Percentiles rank a stretch among this genome's conserved stretches.
Evolutionary conservation across 1,284 basidiomycete species (phyloP).

Genomic region (Malassezia furfur): DNA sequence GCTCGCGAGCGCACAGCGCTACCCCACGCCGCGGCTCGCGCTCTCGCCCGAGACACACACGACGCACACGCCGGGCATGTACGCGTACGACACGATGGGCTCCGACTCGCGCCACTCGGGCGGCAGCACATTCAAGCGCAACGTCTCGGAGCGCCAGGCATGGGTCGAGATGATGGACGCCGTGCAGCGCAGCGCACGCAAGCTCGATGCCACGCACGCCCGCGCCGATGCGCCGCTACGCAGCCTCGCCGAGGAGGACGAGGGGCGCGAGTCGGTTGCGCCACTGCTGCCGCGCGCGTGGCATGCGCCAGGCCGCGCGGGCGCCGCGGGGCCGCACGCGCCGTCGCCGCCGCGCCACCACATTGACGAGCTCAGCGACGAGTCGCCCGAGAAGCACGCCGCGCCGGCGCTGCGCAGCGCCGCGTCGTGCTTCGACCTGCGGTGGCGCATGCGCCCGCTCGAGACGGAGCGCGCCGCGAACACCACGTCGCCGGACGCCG

Average conservation of each 20-base stretch:
- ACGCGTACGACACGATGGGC: conserved; percentile 21
- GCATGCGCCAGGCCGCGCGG: neutral
- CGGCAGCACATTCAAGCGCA: conserved; percentile 41
- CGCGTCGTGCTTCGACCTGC: conserved; percentile 6
- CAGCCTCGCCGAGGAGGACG: conserved; percentile 1
- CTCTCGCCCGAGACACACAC: neutral
- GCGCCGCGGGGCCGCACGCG: neutral
- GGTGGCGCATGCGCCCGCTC: neutral
- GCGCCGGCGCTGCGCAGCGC: conserved; percentile 5
- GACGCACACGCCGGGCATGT: conserved; percentile 1
- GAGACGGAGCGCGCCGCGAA: neutral
- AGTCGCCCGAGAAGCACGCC: neutral
- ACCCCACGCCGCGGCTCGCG: neutral
- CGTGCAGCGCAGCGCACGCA: conserved; percentile 40
- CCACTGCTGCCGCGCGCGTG: neutral
- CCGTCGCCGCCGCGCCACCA: neutral
- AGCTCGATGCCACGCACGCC: conserved; percentile 9
- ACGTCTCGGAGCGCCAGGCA: conserved; percentile 42
- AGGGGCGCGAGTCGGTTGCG: neutral
- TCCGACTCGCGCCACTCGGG: conserved; percentile 44
- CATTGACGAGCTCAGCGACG: neutral
- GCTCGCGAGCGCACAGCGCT: neutral
- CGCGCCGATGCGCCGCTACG: neutral
- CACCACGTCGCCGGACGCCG: neutral
- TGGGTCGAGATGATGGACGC: conserved; percentile 44